These are phyloP conservation scores for Saccharomyces hybrid DNA, from an alignment of 1,139 yeast species.

Conservation along the genomic window DNA sequence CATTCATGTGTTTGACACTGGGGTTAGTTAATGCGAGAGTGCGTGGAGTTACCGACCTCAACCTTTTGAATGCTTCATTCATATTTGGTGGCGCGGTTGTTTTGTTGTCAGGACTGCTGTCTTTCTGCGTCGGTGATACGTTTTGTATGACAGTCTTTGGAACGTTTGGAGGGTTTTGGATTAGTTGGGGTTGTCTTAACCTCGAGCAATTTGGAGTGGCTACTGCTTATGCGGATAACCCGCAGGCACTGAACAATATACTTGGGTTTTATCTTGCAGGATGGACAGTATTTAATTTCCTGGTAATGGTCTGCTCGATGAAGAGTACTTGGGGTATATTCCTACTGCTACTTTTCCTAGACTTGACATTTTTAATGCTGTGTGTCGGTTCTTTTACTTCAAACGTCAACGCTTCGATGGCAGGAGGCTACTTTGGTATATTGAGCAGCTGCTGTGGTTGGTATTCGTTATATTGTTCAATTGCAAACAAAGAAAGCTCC, in stretches of 20 bases:
- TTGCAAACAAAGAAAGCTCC: conserved; percentile 52
- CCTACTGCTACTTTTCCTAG: conserved; percentile 43
- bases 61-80: conserved; percentile 41
- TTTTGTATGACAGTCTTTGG: conserved; percentile 55
- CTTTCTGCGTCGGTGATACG: conserved; percentile 52
- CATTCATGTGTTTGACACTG: conserved; percentile 38
- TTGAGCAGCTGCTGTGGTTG: conserved; percentile 54
- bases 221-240: conserved; percentile 40
- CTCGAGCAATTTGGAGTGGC: conserved; percentile 47
- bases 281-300: conserved; percentile 53
- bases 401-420: conserved; percentile 39
- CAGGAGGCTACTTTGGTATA: conserved; percentile 63
- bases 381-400: conserved; percentile 46
- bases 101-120: conserved; percentile 56
- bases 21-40: conserved; percentile 44
- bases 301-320: conserved; percentile 47
- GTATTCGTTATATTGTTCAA: conserved; percentile 59
- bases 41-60: conserved; percentile 41
- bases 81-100: conserved; percentile 56
- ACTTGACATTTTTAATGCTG: conserved; percentile 46
- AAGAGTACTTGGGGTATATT: conserved; percentile 56
- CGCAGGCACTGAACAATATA: conserved; percentile 37
- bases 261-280: conserved; percentile 51
- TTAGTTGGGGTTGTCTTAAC: conserved; percentile 50
- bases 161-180: conserved; percentile 67